These are phyloP conservation scores for Geranium rotundifolium DNA, from an alignment of 345 rosid species.

Conservation along the genomic window DNA sequence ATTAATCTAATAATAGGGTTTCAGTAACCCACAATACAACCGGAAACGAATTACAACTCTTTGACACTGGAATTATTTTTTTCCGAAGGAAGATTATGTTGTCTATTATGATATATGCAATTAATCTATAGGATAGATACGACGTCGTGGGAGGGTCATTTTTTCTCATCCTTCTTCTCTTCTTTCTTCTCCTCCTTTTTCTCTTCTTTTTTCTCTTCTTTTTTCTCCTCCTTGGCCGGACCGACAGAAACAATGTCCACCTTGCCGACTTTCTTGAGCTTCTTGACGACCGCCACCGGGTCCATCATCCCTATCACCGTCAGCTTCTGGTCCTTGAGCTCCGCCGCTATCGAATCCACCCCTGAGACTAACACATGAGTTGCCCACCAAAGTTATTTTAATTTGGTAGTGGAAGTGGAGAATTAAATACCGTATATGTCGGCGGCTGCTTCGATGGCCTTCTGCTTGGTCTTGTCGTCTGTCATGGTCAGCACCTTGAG, in stretches of 20 bases:
- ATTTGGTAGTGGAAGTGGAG: background rate
- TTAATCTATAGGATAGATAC: too few species aligned
- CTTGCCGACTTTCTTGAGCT: background rate
- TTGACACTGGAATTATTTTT: too few species aligned
- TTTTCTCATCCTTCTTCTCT: background rate
- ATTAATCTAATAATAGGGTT: too few species aligned
- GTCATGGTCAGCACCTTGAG: constrained; percentile 2
- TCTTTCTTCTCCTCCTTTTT: background rate
- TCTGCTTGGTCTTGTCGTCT: constrained; percentile 1
- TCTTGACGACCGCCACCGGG: background rate
- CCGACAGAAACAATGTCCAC: background rate
- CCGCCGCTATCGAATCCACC: background rate
- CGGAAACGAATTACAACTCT: too few species aligned
- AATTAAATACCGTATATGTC: background rate
- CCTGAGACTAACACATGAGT: background rate
- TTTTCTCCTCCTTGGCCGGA: background rate
- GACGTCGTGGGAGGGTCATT: too few species aligned
- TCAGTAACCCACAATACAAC: too few species aligned
- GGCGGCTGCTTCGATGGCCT: background rate
- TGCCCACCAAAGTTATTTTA: too few species aligned
- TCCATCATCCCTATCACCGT: background rate
- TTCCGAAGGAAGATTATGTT: too few species aligned
- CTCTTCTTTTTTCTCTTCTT: background rate
- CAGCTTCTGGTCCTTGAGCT: background rate
- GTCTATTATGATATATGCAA: too few species aligned